Base-by-base conservation (phyloP, 208 protist species). In the Phytomonas sp. region DNA sequence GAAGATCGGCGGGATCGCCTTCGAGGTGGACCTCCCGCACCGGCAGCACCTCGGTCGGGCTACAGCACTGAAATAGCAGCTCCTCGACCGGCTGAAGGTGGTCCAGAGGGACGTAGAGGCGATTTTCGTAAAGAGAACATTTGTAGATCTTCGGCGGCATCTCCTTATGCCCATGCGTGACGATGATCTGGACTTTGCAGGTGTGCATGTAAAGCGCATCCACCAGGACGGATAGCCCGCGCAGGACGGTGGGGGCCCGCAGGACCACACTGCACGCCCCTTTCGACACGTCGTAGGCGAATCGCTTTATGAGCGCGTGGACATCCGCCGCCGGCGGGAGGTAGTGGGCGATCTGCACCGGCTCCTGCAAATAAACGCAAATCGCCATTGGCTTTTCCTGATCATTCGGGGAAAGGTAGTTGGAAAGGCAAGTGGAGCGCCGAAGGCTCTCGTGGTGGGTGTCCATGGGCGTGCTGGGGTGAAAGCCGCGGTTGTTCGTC, bases 301-400 rank as follows among this genome's bases (percentile, higher is more conserved):
- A 70, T 30, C 45, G 45, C 65, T 75, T 40, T 29, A 76, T 32
- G 1, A 71, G 59, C 63, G 34, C 29, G 4, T 16, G 69, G 29
- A 65, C 65, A 36, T 37, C 34, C 34, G 8, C 34, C 34, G 34
- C 34, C 3, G 34, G 34, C 34, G 8, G 34, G 34, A 71, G 63
- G 26, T 63, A 37, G 26, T 56, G 69, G n/a, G 70, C 34, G 16
- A 73, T 63, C 61, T 65, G 76, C 40, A 81, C 73, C 29, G 77
- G 72, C 61, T 67, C 68, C 56, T 93, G 80, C 14, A 93, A 40
- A 59, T 89, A 90, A 6, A 93, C 34, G 67, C 67, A 81, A 29
- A 88, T 45, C 30, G 65, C 68, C 31, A 84, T 63, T 60, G 71
- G 68, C 11, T 69, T 56, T 31, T 70, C 70, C 49, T 52, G 68